Evolutionary conservation across 257 asterid species (phyloP), one percentile per base, ranked within the genome.

Genomic region (Salvia miltiorrhiza): DNA sequence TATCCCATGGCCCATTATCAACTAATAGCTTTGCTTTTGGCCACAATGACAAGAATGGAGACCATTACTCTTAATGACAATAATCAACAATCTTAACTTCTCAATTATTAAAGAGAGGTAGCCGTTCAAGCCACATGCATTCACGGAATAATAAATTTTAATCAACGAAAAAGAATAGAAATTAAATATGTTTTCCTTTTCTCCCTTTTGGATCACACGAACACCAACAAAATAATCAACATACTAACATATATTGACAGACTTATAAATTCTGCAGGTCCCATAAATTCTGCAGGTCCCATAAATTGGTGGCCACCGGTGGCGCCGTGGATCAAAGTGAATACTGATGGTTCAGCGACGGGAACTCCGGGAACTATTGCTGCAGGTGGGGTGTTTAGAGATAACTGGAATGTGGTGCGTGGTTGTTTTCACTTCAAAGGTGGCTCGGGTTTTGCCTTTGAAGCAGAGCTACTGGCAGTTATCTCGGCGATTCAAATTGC

Each of bases 61-160:
- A 26, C 66, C 49, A 73, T 61, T 35, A 44, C 11, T 48, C 23
- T 64, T 64, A 70, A 70, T 71, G 28, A 73, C 56, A 41, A 55
- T 54, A 53, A 67, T 53, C 20, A 73, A 58, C 47, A 69, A 56
- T 11, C 50, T 16, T 58, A 65, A n/a, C 56, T 67, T 72, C 3
- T 63, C 3, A 37, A 37, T 37, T 40, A 35, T 26, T 71, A 71
- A 79, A 76, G 84, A 73, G 74, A 57, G 81, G 84, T 59, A 54
- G 79, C 78, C 78, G 77, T 79, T 73, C 71, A 72, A 63, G 44
- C 77, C 79, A 78, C 79, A 64, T 72, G 66, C 65, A 52, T 48
- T 50, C 62, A 17, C 28, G 11, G 12, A 54, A 35, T 62, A 55
- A 44, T 56, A 62, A 13, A 52, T 35, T 47, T 76, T 60, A 70